phyloP scores from a whole-genome alignment of 2,329 filamentous ascomycete species.

The Sporothrix dimorphospora region DNA sequence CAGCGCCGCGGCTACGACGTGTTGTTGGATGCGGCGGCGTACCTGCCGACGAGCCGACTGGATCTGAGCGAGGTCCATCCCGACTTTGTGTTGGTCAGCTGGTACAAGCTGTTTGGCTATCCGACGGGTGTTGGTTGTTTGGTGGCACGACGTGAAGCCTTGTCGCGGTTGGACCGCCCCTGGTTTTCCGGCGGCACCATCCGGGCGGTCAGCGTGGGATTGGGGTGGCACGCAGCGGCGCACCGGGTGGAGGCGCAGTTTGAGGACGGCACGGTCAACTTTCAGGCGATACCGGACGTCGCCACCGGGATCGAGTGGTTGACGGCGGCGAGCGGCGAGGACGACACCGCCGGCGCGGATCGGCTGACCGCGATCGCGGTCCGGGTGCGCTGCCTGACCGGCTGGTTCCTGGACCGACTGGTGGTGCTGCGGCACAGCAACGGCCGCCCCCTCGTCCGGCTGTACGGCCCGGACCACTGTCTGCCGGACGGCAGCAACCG shows the following conservation, averaged over 20 bases:
- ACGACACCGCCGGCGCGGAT: too few relatives aligned
- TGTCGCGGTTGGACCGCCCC: conserved; percentile 42
- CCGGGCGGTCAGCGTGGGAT: conserved; percentile 39
- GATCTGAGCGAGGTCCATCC: conserved; percentile 43
- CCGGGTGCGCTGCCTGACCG: conserved; percentile 45
- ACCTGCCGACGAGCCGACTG: conserved; percentile 43
- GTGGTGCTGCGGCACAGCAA: conserved; percentile 40
- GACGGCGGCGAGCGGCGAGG: background rate
- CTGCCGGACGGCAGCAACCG: conserved; percentile 35
- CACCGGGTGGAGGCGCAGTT: conserved; percentile 40
- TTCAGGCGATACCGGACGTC: conserved; percentile 46
- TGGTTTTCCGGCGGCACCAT: conserved; percentile 49
- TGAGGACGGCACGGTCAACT: conserved; percentile 49
- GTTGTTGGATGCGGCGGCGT: conserved; percentile 47
- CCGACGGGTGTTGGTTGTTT: conserved; percentile 49
- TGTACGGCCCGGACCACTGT: conserved; percentile 43
- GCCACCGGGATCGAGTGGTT: conserved; percentile 45
- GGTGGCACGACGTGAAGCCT: conserved; percentile 41
- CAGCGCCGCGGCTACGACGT: conserved; percentile 47
- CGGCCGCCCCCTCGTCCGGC: conserved; percentile 40
- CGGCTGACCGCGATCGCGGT: too few relatives aligned
- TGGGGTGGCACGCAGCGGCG: conserved; percentile 41
- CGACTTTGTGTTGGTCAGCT: conserved; percentile 46
- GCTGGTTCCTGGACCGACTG: conserved; percentile 43
- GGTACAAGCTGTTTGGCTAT: conserved; percentile 50